Evolutionary conservation across 805 yeast species (phyloP).

Genomic region (Sugiyamaella smithiae): DNA sequence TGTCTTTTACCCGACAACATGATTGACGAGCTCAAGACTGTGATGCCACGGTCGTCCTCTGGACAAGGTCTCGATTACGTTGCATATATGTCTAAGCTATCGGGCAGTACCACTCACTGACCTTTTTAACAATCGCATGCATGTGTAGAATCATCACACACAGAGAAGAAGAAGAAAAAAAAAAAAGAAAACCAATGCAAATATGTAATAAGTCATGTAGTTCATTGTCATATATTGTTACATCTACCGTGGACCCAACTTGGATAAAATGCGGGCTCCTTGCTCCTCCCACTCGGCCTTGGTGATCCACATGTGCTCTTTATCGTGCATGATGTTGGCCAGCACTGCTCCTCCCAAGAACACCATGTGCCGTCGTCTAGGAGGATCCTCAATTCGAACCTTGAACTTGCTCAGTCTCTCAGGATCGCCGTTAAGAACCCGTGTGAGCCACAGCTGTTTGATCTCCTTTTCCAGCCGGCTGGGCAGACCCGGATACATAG

Average conservation of each 20-base stretch:
- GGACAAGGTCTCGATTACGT: conserved; percentile 32
- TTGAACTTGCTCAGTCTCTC: conserved; percentile 80
- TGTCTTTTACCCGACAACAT: conserved; percentile 35
- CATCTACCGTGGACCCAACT: conserved; percentile 83
- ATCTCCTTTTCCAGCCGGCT: conserved; percentile 92
- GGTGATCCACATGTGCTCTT: conserved; percentile 96
- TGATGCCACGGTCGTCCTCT: conserved; percentile 30
- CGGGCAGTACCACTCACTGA: too few relatives aligned
- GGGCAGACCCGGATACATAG: conserved; percentile 98
- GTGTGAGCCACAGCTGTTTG: conserved; percentile 92
- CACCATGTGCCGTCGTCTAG: conserved; percentile 98
- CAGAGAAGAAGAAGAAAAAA: too few relatives aligned
- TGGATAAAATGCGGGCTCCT: conserved; percentile 78
- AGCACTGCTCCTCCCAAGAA: conserved; percentile 98
- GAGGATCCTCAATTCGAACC: conserved; percentile 97
- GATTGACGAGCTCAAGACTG: conserved; percentile 30
- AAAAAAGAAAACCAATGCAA: too few relatives aligned
- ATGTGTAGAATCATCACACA: too few relatives aligned
- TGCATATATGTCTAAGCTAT: conserved; percentile 41
- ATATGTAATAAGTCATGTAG: too few relatives aligned
- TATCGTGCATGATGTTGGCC: conserved; percentile 97
- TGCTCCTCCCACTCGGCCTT: conserved; percentile 98
- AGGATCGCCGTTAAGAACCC: conserved; percentile 84
- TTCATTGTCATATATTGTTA: too few relatives aligned
- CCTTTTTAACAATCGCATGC: too few relatives aligned